These are phyloP conservation scores for Globisporangium viniferum DNA, from an alignment of 352 stramenopile species.

Conservation along the genomic window DNA sequence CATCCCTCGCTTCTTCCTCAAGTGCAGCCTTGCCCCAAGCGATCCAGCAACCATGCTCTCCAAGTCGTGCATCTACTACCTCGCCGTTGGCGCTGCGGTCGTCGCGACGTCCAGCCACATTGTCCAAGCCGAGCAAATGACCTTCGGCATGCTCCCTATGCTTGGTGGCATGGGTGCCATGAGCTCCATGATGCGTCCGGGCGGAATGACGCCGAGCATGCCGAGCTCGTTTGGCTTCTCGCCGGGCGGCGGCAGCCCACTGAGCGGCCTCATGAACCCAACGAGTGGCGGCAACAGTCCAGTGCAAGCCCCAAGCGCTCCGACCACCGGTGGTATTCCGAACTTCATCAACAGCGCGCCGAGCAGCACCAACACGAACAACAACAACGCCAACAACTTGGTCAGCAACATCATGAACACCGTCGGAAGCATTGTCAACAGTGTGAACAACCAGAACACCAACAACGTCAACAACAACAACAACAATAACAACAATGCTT, in stretches of 20 bases:
- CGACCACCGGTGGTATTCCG: too few relatives aligned
- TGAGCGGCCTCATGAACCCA: too few relatives aligned
- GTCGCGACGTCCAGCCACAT: background rate
- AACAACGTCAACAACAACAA: too few relatives aligned
- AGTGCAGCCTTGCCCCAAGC: background rate
- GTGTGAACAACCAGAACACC: too few relatives aligned
- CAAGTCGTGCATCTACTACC: constrained; percentile 5
- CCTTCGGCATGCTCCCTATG: background rate
- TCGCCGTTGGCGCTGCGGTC: background rate
- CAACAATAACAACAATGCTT: too few relatives aligned
- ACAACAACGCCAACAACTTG: too few relatives aligned
- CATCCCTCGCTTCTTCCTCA: too few relatives aligned
- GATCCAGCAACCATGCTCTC: background rate
- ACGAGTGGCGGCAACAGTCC: background rate
- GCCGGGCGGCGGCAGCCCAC: background rate
- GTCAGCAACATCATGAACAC: too few relatives aligned
- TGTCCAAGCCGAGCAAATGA: background rate
- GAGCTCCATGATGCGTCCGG: background rate
- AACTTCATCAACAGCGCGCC: too few relatives aligned
- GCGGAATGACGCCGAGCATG: background rate
- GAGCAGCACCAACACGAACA: too few relatives aligned
- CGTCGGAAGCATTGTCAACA: too few relatives aligned
- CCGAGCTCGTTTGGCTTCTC: background rate
- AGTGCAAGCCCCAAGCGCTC: background rate
- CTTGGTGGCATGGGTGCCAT: background rate